Conservation (phyloP, 257 asterid genomes). For the Handroanthus guayacan region DNA sequence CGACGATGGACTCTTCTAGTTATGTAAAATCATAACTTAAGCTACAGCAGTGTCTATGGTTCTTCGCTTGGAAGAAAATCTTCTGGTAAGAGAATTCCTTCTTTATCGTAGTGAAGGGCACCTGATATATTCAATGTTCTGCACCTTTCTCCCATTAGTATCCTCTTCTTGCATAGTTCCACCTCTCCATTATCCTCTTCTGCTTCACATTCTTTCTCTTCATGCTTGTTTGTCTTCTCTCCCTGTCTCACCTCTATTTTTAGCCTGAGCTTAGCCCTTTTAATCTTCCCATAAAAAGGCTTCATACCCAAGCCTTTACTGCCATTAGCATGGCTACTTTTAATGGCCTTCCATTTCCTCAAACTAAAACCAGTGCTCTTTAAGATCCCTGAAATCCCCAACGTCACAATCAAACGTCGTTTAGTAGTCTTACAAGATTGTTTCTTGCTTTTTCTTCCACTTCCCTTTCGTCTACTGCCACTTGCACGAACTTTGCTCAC, state of each 20-base stretch:
- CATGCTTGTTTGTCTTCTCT: neutral
- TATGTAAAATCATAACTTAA: no score
- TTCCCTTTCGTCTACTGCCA: neutral
- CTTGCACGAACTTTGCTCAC: neutral
- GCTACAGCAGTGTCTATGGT: neutral
- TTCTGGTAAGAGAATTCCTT: constrained; percentile 64
- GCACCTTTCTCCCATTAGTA: constrained; percentile 76
- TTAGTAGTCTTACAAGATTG: neutral
- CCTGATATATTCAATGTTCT: constrained; percentile 61
- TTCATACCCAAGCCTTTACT: neutral
- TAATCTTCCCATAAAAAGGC: neutral
- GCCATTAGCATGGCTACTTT: constrained; percentile 15
- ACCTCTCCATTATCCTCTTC: constrained; percentile 27
- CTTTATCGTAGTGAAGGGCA: constrained; percentile 59
- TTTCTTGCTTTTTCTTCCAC: neutral
- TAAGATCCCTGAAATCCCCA: constrained; percentile 35
- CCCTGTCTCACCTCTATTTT: neutral
- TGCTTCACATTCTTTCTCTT: neutral
- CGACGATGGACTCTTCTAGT: neutral
- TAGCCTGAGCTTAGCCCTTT: neutral
- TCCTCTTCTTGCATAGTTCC: constrained; percentile 78
- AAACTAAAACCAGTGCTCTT: constrained; percentile 34
- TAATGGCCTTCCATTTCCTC: constrained; percentile 38
- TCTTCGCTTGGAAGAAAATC: constrained; percentile 35
- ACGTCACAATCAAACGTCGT: neutral